Evolutionary conservation across 2,329 filamentous ascomycete genomes (phyloP).

Genomic region (Mycosphaerella sp.): DNA sequence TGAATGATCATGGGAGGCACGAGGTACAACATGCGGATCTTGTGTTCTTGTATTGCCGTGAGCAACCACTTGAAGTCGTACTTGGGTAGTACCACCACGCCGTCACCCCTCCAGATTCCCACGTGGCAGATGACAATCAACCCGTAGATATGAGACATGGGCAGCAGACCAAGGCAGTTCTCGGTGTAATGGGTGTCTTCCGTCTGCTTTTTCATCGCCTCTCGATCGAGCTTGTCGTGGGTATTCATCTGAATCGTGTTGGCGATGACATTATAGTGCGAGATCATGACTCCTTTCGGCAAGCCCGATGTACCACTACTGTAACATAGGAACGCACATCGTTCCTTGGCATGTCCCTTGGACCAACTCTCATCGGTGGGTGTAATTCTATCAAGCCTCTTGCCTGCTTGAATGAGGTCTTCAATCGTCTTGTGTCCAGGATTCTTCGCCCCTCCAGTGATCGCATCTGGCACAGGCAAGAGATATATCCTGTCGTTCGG

Average conservation of each 20-base stretch:
- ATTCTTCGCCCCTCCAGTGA: constrained; percentile 44
- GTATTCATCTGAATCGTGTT: constrained; percentile 60
- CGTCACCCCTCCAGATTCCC: constrained; percentile 64
- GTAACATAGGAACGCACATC: constrained; percentile 71
- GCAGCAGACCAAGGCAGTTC: constrained; percentile 61
- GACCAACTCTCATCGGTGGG: constrained; percentile 49
- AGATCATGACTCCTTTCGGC: constrained; percentile 70
- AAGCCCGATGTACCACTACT: constrained; percentile 74
- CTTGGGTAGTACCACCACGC: constrained; percentile 64
- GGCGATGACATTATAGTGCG: constrained; percentile 70
- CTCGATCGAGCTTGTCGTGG: constrained; percentile 44
- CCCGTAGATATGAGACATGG: constrained; percentile 76
- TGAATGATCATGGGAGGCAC: constrained; percentile 78
- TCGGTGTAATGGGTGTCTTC: constrained; percentile 41
- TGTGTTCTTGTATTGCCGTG: constrained; percentile 58
- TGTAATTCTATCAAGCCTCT: constrained; percentile 48
- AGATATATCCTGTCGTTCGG: constrained; percentile 61
- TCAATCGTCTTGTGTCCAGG: constrained; percentile 58
- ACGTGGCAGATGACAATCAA: constrained; percentile 64
- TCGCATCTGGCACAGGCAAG: constrained; percentile 56
- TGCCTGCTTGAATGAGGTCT: constrained; percentile 58
- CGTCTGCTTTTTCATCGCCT: constrained; percentile 23
- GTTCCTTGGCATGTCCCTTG: constrained; percentile 58
- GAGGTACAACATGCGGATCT: constrained; percentile 60
- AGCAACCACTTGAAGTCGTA: constrained; percentile 67